Evolutionary conservation across 257 asterid genomes (phyloP).

Genomic region (Ballota nigra): DNA sequence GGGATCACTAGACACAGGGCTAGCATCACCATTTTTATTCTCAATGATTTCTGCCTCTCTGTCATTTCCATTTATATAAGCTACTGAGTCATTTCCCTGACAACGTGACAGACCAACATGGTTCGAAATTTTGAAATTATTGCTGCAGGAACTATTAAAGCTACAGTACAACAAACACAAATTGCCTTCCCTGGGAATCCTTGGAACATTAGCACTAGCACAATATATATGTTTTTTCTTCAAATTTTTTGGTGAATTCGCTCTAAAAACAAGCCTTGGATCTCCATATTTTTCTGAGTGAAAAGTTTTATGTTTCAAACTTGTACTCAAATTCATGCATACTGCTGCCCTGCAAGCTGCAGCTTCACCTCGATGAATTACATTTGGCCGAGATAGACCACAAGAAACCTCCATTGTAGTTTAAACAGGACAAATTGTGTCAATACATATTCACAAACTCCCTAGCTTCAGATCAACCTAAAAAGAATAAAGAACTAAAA

Average conservation of each 20-base stretch:
- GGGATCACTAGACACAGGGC: constrained; percentile 29
- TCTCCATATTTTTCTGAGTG: constrained; percentile 26
- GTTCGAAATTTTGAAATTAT: constrained; percentile 23
- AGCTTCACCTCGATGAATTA: constrained; percentile 26
- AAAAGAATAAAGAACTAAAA: background rate
- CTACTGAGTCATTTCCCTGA: constrained; percentile 76
- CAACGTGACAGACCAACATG: constrained; percentile 35
- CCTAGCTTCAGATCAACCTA: constrained; percentile 20
- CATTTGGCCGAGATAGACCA: constrained; percentile 28
- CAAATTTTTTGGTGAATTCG: constrained; percentile 25
- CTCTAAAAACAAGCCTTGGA: constrained; percentile 22
- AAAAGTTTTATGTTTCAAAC: constrained; percentile 19
- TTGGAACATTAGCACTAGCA: constrained; percentile 11
- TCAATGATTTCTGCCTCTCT: constrained; percentile 42
- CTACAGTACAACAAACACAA: constrained; percentile 23
- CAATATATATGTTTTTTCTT: constrained; percentile 21
- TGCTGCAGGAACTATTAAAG: constrained; percentile 21
- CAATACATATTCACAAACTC: background rate
- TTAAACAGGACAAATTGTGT: background rate
- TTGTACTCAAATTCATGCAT: constrained; percentile 15
- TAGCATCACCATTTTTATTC: constrained; percentile 32
- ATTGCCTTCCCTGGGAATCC: constrained; percentile 23
- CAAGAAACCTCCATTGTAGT: constrained; percentile 34
- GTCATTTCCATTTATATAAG: constrained; percentile 50
- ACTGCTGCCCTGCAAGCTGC: constrained; percentile 23